Percentiles rank a stretch among this genome's conserved stretches.
phyloP scores from a whole-genome alignment of 805 yeast genomes.

The Ogataea degrootiae region DNA sequence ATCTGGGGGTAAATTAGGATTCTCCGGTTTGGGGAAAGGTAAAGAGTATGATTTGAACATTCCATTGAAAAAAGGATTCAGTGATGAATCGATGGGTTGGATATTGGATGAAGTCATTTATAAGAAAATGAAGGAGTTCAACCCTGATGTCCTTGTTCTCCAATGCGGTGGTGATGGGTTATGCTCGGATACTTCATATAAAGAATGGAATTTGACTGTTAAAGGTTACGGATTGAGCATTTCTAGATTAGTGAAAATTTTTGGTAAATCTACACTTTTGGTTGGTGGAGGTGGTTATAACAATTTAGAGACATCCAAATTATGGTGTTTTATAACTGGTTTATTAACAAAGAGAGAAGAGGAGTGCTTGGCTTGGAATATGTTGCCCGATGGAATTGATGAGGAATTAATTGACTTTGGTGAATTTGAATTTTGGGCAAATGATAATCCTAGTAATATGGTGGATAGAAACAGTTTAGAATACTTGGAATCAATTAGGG shows the following conservation, averaged over 20 bases:
- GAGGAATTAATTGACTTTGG: slow-evolving; percentile 13
- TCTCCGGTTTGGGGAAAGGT: slow-evolving; percentile 35
- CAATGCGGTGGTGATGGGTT: slow-evolving; percentile 78
- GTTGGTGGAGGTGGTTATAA: slow-evolving; percentile 82
- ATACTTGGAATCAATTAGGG: slow-evolving; percentile 25
- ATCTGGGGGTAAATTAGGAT: slow-evolving; percentile 44
- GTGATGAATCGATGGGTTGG: slow-evolving; percentile 37
- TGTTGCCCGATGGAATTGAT: slow-evolving; percentile 51
- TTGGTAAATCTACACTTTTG: slow-evolving; percentile 37
- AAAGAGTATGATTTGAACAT: slow-evolving; percentile 40
- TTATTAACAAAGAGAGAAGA: slow-evolving; percentile 18
- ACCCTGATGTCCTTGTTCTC: slow-evolving; percentile 53
- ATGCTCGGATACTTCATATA: slow-evolving; percentile 48
- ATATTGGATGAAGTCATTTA: slow-evolving; percentile 38
- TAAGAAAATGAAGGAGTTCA: slow-evolving; percentile 35
- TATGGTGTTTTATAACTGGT: slow-evolving; percentile 47
- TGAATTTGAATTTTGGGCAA: slow-evolving; percentile 20
- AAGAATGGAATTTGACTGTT: slow-evolving; percentile 67
- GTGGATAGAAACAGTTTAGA: slow-evolving; percentile 25
- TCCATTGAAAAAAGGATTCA: slow-evolving; percentile 54
- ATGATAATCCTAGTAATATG: slow-evolving; percentile 29
- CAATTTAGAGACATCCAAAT: slow-evolving; percentile 53
- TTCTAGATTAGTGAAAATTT: slow-evolving; percentile 20
- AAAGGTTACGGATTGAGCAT: slow-evolving; percentile 41
- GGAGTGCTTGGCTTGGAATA: slow-evolving; percentile 11